Conservation (phyloP, 2,329 filamentous ascomycete genomes). For the Dothistroma pini region DNA sequence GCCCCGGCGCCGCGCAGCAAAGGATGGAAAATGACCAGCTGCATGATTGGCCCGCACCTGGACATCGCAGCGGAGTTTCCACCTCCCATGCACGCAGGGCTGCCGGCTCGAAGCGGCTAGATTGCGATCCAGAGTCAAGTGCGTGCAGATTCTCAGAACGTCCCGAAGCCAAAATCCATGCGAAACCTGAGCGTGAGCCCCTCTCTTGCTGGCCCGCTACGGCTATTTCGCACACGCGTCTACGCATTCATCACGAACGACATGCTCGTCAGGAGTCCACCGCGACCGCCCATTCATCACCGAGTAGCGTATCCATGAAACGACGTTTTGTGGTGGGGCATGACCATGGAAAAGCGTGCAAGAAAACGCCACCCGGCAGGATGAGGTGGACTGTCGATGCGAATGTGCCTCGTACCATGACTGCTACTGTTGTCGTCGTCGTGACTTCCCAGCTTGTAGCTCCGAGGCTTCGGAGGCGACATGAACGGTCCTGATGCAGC, state of each 20-base stretch:
- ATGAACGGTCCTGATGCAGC: constrained; percentile 16
- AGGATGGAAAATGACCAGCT: constrained; percentile 5
- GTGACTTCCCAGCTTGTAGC: constrained; percentile 19
- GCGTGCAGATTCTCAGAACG: constrained; percentile 6
- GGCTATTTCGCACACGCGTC: background rate
- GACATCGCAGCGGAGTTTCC: background rate
- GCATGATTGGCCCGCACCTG: constrained; percentile 1
- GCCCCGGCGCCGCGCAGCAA: constrained; percentile 7
- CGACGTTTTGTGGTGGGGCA: constrained; percentile 8
- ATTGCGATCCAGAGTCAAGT: constrained; percentile 7
- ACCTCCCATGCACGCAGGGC: constrained; percentile 1
- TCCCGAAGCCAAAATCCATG: constrained; percentile 11
- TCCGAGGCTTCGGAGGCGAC: constrained; percentile 20
- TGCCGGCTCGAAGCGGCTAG: constrained; percentile 8
- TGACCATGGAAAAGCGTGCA: constrained; percentile 12
- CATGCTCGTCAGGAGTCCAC: constrained; percentile 10
- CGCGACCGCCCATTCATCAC: constrained; percentile 1
- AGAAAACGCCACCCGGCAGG: constrained; percentile 15
- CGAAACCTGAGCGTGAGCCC: constrained; percentile 11
- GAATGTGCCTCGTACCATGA: constrained; percentile 9
- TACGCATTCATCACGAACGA: background rate
- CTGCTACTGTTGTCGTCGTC: background rate
- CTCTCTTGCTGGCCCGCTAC: constrained; percentile 3
- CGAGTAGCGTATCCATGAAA: constrained; percentile 1
- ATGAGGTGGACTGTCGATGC: constrained; percentile 12